These are phyloP conservation scores for Phytophthora cajani DNA, from an alignment of 352 stramenopile species.

Conservation along the genomic window DNA sequence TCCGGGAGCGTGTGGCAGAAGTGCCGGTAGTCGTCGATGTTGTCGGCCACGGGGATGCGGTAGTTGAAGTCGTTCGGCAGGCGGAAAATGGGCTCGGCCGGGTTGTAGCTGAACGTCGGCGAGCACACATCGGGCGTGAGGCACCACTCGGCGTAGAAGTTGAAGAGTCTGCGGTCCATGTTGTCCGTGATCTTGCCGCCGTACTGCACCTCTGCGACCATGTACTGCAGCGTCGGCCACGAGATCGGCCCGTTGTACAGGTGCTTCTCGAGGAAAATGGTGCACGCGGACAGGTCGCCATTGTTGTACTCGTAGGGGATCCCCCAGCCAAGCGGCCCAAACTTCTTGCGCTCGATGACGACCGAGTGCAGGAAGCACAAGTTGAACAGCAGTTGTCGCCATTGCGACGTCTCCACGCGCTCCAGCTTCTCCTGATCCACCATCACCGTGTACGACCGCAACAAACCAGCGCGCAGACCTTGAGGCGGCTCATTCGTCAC, in stretches of 20 bases:
- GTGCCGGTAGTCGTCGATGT: slow-evolving; percentile 95
- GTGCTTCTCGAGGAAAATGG: slow-evolving; percentile 98
- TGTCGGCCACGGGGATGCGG: slow-evolving; percentile 91
- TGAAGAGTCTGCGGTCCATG: slow-evolving; percentile 97
- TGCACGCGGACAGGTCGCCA: slow-evolving; percentile 97
- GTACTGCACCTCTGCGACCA: slow-evolving; percentile 98
- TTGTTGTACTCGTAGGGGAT: slow-evolving; percentile 99
- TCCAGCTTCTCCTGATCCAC: slow-evolving; percentile 99
- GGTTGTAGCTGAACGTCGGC: slow-evolving; percentile 95
- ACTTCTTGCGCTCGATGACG: slow-evolving; percentile 99
- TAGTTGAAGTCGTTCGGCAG: slow-evolving; percentile 98
- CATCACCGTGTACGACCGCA: slow-evolving; percentile 98
- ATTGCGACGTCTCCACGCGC: slow-evolving; percentile 96
- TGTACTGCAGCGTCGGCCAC: slow-evolving; percentile 99
- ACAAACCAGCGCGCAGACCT: slow-evolving; percentile 94
- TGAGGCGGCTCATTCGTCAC: slow-evolving; percentile 98
- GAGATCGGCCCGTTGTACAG: slow-evolving; percentile 98
- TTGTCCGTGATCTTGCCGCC: slow-evolving; percentile 99
- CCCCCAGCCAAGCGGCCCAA: slow-evolving; percentile 97
- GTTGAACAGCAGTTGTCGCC: slow-evolving; percentile 97
- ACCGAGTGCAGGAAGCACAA: slow-evolving; percentile 98
- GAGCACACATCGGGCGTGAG: slow-evolving; percentile 88
- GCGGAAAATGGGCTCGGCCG: slow-evolving; percentile 93
- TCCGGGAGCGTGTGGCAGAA: slow-evolving; percentile 96
- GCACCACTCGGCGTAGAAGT: slow-evolving; percentile 98